Conservation (phyloP, 2,329 filamentous ascomycete species). For the Knufia fluminis region DNA sequence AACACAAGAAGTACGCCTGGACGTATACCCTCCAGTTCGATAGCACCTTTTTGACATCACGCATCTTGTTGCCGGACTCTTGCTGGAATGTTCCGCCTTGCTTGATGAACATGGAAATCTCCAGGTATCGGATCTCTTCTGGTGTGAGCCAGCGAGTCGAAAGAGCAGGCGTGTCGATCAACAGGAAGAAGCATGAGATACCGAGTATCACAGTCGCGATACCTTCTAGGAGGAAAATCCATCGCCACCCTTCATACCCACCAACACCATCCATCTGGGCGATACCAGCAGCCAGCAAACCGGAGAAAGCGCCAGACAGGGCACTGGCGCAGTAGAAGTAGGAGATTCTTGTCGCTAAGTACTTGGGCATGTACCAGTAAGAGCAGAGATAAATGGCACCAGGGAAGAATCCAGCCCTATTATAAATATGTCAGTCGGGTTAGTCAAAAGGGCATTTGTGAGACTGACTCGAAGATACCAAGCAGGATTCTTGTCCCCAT, state of each 20-base stretch:
- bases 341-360: constrained; percentile 33
- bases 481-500: constrained; percentile 39
- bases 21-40: constrained; percentile 41
- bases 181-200: constrained; percentile 8
- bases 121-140: constrained; percentile 10
- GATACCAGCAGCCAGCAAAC: constrained; percentile 42
- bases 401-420: constrained; percentile 35
- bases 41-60: constrained; percentile 37
- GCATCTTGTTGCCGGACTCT: constrained; percentile 28
- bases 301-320: constrained; percentile 44
- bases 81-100: constrained; percentile 11
- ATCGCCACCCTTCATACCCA: constrained; percentile 34
- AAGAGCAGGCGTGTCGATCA: neutral
- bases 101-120: constrained; percentile 14
- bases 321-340: constrained; percentile 38
- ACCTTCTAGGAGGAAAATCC: constrained; percentile 9
- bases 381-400: constrained; percentile 36
- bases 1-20: constrained; percentile 17
- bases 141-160: constrained; percentile 11
- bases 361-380: constrained; percentile 37
- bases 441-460: constrained; percentile 20
- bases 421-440: constrained; percentile 35
- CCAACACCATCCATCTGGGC: constrained; percentile 42
- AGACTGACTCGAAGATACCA: constrained; percentile 27
- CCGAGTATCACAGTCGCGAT: constrained; percentile 16